Conservation (phyloP, 805 yeast species). For the Gaillardinia entomophila region DNA sequence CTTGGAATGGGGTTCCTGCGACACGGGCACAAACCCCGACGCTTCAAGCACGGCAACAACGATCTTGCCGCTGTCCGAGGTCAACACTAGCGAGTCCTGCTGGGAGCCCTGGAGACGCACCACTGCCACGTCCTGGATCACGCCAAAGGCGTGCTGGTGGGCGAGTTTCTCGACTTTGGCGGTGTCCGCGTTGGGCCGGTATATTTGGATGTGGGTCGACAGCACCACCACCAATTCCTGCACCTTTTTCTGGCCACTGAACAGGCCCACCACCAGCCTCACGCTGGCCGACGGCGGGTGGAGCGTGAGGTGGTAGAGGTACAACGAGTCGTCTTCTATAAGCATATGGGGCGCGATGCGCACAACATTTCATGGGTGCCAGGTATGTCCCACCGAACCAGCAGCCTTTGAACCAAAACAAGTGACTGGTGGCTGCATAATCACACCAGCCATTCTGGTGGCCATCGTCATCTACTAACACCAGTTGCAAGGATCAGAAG, state of each 20-base stretch:
- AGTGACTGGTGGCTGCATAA: not conserved
- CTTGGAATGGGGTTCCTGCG: conserved; percentile 66
- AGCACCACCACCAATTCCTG: conserved; percentile 63
- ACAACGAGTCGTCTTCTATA: conserved; percentile 27
- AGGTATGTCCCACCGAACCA: conserved; percentile 27
- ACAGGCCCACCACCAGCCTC: conserved; percentile 61
- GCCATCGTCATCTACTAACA: conserved; percentile 7
- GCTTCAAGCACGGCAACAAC: conserved; percentile 44
- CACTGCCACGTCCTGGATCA: conserved; percentile 47
- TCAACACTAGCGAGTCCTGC: conserved; percentile 55
- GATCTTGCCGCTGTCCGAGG: conserved; percentile 78
- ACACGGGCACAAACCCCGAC: conserved; percentile 37
- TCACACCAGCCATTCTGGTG: not conserved
- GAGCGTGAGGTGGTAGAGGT: conserved; percentile 68
- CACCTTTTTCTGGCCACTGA: conserved; percentile 44
- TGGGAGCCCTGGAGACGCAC: conserved; percentile 49
- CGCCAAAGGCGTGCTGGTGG: conserved; percentile 49
- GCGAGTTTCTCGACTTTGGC: conserved; percentile 47
- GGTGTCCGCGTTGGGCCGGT: conserved; percentile 45
- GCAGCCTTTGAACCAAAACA: not conserved
- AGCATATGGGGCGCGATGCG: not conserved
- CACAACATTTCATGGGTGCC: conserved; percentile 42
- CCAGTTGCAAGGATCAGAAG: conserved; percentile 87
- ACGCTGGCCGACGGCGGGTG: conserved; percentile 50
- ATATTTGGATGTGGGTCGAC: conserved; percentile 49